Percentiles rank a stretch among this genome's conserved stretches.
phyloP scores from a whole-genome alignment of 2,329 filamentous ascomycete species.

The Trichophyton schoenleinii region DNA sequence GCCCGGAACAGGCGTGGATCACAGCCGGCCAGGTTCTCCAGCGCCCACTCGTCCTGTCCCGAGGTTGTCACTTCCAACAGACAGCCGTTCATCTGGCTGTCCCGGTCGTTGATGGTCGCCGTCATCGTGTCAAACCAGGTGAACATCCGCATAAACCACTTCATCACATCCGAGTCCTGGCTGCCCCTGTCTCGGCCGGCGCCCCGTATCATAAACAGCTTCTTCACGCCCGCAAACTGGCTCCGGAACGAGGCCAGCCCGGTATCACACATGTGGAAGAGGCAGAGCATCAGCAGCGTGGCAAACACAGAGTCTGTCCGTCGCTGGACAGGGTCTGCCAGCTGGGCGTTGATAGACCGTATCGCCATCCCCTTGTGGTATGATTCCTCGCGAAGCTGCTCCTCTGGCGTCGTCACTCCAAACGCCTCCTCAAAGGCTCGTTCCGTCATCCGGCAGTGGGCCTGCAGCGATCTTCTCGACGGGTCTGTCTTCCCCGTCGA shows the following conservation, averaged over 20 bases:
- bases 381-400: conserved; percentile 62
- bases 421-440: conserved; percentile 24
- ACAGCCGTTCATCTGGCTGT: conserved; percentile 60
- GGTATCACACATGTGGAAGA: conserved; percentile 88
- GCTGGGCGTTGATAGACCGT: conserved; percentile 66
- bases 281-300: conserved; percentile 73
- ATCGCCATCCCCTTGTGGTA: conserved; percentile 77
- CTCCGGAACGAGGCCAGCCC: conserved; percentile 88
- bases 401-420: conserved; percentile 38
- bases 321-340: conserved; percentile 62
- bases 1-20: conserved; percentile 77
- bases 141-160: conserved; percentile 85
- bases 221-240: conserved; percentile 85
- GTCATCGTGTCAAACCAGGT: conserved; percentile 92
- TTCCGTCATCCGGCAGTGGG: conserved; percentile 32
- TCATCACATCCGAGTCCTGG: conserved; percentile 50
- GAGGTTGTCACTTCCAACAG: conserved; percentile 52
- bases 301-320: conserved; percentile 78
- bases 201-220: conserved; percentile 67
- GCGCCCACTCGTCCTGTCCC: conserved; percentile 55
- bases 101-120: conserved; percentile 80
- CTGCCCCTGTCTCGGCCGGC: conserved; percentile 38
- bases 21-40: conserved; percentile 79
- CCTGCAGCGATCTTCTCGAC: conserved; percentile 37
- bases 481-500: conserved; percentile 41